These are phyloP conservation scores for Chrysopogon serrulatus DNA, from an alignment of 176 grass and related monocot species.

Conservation along the genomic window DNA sequence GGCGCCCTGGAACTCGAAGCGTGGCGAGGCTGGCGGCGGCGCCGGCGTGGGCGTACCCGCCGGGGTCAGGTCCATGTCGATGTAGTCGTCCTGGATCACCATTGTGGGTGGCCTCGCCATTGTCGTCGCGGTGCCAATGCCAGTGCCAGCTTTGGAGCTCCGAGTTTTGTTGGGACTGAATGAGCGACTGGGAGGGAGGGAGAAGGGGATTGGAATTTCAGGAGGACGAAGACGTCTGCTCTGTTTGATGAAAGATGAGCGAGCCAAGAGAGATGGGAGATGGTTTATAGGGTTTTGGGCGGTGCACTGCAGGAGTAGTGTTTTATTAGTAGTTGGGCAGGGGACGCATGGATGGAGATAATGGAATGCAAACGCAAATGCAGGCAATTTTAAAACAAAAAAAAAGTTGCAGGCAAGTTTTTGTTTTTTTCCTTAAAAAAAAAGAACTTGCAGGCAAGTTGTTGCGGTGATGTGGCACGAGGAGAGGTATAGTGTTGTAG, in stretches of 20 bases:
- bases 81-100: conserved; percentile 74
- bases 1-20: conserved; percentile 69
- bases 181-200: no score
- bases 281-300: conserved; percentile 33
- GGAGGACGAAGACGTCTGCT: not conserved
- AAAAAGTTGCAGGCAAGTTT: no score
- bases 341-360: no score
- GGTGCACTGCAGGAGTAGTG: not conserved
- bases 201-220: not conserved
- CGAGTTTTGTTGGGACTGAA: not conserved
- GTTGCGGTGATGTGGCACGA: not conserved
- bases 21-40: conserved; percentile 20
- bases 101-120: conserved; percentile 50
- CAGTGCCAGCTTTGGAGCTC: conserved; percentile 2
- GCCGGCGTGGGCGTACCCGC: not conserved
- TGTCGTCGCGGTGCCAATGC: not conserved
- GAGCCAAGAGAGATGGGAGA: not conserved
- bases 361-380: not conserved
- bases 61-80: conserved; percentile 82
- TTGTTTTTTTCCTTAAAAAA: no score
- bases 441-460: not conserved
- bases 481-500: not conserved
- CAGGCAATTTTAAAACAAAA: no score
- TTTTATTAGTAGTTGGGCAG: not conserved
- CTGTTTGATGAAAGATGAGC: not conserved